Evolutionary conservation across 805 yeast genomes (phyloP).

Genomic region (Metschnikowia colocasiae): DNA sequence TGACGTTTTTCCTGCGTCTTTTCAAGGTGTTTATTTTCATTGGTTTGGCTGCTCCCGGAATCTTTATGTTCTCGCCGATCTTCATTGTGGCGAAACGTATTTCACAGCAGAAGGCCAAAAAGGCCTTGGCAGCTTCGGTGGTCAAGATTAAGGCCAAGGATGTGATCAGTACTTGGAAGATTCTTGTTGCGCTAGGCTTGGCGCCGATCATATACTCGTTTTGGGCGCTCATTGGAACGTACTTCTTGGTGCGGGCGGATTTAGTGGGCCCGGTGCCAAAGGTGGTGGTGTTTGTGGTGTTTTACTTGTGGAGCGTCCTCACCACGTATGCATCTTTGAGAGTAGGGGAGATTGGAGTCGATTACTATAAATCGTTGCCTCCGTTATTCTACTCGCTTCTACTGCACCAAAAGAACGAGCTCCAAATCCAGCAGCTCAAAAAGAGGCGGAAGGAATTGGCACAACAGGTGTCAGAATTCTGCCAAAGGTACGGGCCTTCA

Average conservation of each 20-base stretch:
- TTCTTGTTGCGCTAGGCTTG: constrained; percentile 37
- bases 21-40: constrained; percentile 27
- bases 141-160: constrained; percentile 42
- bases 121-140: constrained; percentile 36
- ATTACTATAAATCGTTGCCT: constrained; percentile 37
- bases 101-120: constrained; percentile 33
- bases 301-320: constrained; percentile 35
- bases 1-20: constrained; percentile 26
- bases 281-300: constrained; percentile 24
- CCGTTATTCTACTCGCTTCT: constrained; percentile 36
- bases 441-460: constrained; percentile 26
- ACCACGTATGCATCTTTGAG: constrained; percentile 41
- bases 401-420: constrained; percentile 25
- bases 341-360: constrained; percentile 41
- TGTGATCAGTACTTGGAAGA: constrained; percentile 43
- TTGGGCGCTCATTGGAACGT: constrained; percentile 32
- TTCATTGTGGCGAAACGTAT: constrained; percentile 33
- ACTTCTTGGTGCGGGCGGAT: constrained; percentile 17
- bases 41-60: constrained; percentile 37
- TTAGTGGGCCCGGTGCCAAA: constrained; percentile 13
- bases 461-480: constrained; percentile 30
- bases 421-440: constrained; percentile 34
- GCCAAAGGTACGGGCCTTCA: constrained; percentile 36
- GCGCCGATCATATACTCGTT: constrained; percentile 40
- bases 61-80: constrained; percentile 37